Conservation (phyloP, 2,329 filamentous ascomycete genomes). For the Trichoderma sp. region DNA sequence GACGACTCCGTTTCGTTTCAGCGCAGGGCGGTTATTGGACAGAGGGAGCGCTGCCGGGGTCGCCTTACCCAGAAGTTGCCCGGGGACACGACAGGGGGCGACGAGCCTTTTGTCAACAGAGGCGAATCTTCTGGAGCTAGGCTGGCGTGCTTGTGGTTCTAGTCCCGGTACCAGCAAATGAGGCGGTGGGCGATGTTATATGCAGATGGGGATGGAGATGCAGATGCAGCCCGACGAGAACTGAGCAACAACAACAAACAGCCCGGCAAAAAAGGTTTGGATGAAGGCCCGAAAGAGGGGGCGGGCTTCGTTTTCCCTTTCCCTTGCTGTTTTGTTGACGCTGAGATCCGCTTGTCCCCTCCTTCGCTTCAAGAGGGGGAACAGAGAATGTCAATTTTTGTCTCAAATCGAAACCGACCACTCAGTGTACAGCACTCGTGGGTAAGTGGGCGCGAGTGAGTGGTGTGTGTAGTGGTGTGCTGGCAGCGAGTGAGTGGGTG, state of each 20-base stretch:
- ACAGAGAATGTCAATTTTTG: not conserved
- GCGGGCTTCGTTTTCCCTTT: not conserved
- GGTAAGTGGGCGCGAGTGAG: not conserved
- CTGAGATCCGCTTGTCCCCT: constrained; percentile 6
- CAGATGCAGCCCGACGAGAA: not conserved
- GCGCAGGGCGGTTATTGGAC: constrained; percentile 17
- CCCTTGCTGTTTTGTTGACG: constrained; percentile 7
- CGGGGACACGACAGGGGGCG: not conserved
- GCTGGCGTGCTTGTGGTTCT: constrained; percentile 1
- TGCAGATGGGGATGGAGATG: not conserved
- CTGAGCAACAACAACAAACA: not conserved
- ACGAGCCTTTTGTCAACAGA: constrained; percentile 4
- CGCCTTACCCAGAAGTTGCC: constrained; percentile 11
- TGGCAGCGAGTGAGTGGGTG: not conserved
- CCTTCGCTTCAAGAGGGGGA: not conserved
- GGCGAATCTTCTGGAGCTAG: constrained; percentile 1
- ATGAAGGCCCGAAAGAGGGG: not conserved
- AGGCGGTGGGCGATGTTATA: constrained; percentile 8
- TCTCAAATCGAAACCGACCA: not conserved
- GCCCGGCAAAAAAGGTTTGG: not conserved
- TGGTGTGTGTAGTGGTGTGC: not conserved
- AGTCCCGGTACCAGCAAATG: not conserved
- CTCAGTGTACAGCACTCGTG: not conserved
- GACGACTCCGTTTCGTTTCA: constrained; percentile 20
- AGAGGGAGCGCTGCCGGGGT: constrained; percentile 14